Evolutionary conservation across 2,329 filamentous ascomycete genomes (phyloP), one percentile per base, ranked within the genome.

Genomic region (Penicillium decumbens): DNA sequence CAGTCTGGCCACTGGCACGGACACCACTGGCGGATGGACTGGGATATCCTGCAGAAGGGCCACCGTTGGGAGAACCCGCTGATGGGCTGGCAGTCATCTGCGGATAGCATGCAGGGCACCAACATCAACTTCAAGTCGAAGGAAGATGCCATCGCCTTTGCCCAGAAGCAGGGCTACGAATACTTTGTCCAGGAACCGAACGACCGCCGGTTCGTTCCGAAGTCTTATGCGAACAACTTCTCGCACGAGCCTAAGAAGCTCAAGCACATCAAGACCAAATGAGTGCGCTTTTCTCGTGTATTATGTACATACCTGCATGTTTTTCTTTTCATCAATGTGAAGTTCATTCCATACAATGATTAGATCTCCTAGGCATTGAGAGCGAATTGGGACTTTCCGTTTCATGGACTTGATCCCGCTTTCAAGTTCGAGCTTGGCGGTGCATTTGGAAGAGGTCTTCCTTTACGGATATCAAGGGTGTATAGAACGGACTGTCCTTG

Each of bases 171-270:
- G 73, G 93, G 95, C 30, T 98, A 98, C 70, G 92, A 98, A 70
- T 98, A 95, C 74, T 97, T 93, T 70, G 91, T 98, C 23, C 93
- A 97, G 78, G 93, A 97, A 75, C 92, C 93, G 30, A 95, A 96
- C 66, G 82, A 83, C 73, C 84, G 93, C 67, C 87, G 85, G 66
- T 85, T 96, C 63, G 77, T 83, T 13, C 88, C 90, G 53, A 98
- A 98, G 82, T 87, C 89, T 9, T 98, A 98, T 71, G 92, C 93
- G 53, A 95, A 95, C 74, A 95, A 97, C 77, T 98, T 97, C 73
- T 68, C 91, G 56, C 91, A 95, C 77, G 84, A 84, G 55, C 77
- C 87, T 10, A 85, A 82, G 73, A 93, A 92, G 81, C 77, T 97
- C 70, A 97, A 96, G 80, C 82, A 86, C 65, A 82, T 91, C 70